Evolutionary conservation across 2,329 filamentous ascomycete species (phyloP).

Genomic region (Colletotrichum siamense): DNA sequence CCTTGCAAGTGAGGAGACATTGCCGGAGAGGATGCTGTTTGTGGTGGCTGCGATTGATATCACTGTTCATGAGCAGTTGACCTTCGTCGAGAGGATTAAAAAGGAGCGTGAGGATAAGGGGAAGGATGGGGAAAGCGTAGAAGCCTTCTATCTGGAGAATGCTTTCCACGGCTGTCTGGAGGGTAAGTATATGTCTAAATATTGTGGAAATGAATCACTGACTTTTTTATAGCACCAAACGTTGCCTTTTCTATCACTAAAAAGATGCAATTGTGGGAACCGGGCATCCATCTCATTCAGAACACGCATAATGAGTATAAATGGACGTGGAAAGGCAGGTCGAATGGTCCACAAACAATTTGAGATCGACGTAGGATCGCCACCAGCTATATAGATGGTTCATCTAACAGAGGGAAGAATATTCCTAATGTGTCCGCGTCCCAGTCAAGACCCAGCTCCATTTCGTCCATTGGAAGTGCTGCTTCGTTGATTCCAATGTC

Average conservation of each 20-base stretch:
- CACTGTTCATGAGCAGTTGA: conserved; percentile 42
- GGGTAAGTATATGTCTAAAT: not conserved
- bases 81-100: conserved; percentile 37
- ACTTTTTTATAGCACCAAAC: not conserved
- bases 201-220: not conserved
- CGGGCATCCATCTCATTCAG: not conserved
- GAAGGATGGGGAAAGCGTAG: not conserved
- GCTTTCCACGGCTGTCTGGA: conserved; percentile 15
- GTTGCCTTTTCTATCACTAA: not conserved
- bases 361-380: too few species aligned
- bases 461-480: too few species aligned
- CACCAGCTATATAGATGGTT: too few species aligned
- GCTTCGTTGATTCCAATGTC: too few species aligned
- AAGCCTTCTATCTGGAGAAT: not conserved
- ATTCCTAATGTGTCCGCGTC: too few species aligned
- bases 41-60: conserved; percentile 46
- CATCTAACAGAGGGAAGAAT: too few species aligned
- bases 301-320: too few species aligned
- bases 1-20: conserved; percentile 34
- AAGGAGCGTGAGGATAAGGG: conserved; percentile 20
- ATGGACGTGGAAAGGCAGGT: too few species aligned
- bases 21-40: conserved; percentile 45
- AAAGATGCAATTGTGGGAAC: not conserved
- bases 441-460: too few species aligned
- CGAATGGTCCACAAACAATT: too few species aligned